Evolutionary conservation across 202 grass and related monocot species (phyloP).

Genomic region (Schoenoplectus triqueter): DNA sequence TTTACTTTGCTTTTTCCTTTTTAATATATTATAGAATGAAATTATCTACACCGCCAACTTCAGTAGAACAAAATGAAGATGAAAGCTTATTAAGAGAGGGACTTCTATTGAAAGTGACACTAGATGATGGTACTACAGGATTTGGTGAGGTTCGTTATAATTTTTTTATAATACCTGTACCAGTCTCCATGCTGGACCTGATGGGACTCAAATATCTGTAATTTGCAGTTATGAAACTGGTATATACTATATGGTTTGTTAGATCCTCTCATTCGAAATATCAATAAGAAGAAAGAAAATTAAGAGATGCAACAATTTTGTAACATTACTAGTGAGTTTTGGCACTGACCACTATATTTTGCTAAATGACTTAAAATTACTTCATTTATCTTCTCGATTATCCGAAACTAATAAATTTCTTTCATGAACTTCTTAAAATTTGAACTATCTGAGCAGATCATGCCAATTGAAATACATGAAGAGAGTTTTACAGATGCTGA

Average conservation of each 20-base stretch:
- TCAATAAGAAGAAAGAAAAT: background rate
- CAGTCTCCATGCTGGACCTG: conserved; percentile 26
- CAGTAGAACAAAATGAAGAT: conserved; percentile 50
- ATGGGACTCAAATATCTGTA: background rate
- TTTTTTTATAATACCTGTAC: conserved; percentile 8
- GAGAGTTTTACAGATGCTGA: conserved; percentile 89
- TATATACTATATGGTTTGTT: background rate
- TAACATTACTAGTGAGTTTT: background rate
- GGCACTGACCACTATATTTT: background rate
- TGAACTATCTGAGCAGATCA: conserved; percentile 59
- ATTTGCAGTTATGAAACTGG: background rate
- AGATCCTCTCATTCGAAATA: background rate
- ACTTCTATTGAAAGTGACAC: conserved; percentile 66
- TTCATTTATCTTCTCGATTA: background rate
- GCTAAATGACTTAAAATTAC: background rate
- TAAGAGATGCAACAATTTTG: background rate
- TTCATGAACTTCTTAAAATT: background rate
- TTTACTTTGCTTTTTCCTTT: conserved; percentile 21
- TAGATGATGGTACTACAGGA: conserved; percentile 64
- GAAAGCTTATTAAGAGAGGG: conserved; percentile 66
- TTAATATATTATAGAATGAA: conserved; percentile 69
- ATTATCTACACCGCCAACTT: conserved; percentile 71
- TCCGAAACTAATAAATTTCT: conserved; percentile 12
- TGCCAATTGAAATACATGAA: conserved; percentile 93
- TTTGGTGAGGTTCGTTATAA: conserved; percentile 87